phyloP scores from a whole-genome alignment of 2,329 filamentous ascomycete species.

The Diaporthe vexans region DNA sequence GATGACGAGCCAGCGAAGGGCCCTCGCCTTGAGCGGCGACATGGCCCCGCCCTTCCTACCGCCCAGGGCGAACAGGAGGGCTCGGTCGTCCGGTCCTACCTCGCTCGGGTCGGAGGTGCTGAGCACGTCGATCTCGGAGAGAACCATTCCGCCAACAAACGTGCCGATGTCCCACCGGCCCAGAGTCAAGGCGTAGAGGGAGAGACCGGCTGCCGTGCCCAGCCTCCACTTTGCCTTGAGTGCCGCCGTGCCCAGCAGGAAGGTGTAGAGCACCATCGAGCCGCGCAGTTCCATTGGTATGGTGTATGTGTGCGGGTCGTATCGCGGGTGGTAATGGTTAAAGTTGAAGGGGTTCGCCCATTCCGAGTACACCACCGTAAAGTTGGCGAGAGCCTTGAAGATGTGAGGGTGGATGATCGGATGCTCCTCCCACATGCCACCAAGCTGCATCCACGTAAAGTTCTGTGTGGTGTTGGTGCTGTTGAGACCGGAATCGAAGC shows the following conservation, averaged over 20 bases:
- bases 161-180: slow-evolving; percentile 58
- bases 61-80: slow-evolving; percentile 31
- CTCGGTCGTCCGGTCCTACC: slow-evolving; percentile 36
- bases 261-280: slow-evolving; percentile 57
- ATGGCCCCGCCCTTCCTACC: background rate
- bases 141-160: slow-evolving; percentile 54
- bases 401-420: slow-evolving; percentile 56
- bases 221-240: slow-evolving; percentile 54
- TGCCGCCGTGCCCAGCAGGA: slow-evolving; percentile 55
- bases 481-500: slow-evolving; percentile 45
- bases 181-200: slow-evolving; percentile 52
- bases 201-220: slow-evolving; percentile 48
- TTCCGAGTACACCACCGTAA: slow-evolving; percentile 54
- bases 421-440: slow-evolving; percentile 58
- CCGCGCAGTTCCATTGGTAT: slow-evolving; percentile 59
- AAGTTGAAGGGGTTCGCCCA: slow-evolving; percentile 60
- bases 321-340: slow-evolving; percentile 55
- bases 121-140: slow-evolving; percentile 55
- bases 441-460: slow-evolving; percentile 54
- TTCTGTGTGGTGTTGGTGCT: slow-evolving; percentile 51
- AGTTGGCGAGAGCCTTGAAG: slow-evolving; percentile 55
- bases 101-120: slow-evolving; percentile 40
- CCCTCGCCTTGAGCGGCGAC: slow-evolving; percentile 40
- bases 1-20: slow-evolving; percentile 48
- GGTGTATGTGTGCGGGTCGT: slow-evolving; percentile 58